Conservation (phyloP, 2,329 filamentous ascomycete genomes). For the Trichoderma atroviride region DNA sequence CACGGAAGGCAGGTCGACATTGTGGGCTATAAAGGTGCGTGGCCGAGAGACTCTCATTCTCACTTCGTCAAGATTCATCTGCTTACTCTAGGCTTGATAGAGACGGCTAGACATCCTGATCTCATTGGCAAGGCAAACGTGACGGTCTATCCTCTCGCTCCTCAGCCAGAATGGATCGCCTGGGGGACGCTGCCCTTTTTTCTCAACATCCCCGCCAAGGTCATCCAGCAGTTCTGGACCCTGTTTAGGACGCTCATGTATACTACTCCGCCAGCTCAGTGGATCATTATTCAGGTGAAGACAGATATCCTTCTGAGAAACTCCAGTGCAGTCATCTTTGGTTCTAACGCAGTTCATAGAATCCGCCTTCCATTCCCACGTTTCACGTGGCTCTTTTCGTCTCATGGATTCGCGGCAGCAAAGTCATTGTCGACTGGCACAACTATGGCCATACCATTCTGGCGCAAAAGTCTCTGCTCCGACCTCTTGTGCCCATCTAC, state of each 20-base stretch:
- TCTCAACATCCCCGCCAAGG: constrained; percentile 78
- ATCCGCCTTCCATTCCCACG: constrained; percentile 92
- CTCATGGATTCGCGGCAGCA: constrained; percentile 76
- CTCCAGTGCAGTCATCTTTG: background rate
- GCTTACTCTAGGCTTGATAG: constrained; percentile 44
- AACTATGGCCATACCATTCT: constrained; percentile 98
- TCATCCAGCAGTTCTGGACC: constrained; percentile 76
- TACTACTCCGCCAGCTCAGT: constrained; percentile 70
- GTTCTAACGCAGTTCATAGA: constrained; percentile 52
- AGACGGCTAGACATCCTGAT: constrained; percentile 80
- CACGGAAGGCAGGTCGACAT: constrained; percentile 80
- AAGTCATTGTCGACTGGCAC: constrained; percentile 94
- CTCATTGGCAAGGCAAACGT: constrained; percentile 71
- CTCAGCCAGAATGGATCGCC: constrained; percentile 67
- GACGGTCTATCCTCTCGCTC: constrained; percentile 68
- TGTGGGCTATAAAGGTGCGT: constrained; percentile 79
- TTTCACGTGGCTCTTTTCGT: constrained; percentile 74
- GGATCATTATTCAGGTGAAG: constrained; percentile 78
- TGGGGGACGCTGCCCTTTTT: constrained; percentile 75
- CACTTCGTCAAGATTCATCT: background rate
- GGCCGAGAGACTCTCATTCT: background rate
- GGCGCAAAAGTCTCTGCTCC: constrained; percentile 60
- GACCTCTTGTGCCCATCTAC: constrained; percentile 78
- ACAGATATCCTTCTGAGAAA: background rate
- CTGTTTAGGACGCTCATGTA: constrained; percentile 76